Conservation (phyloP, 2,329 filamentous ascomycete genomes). For the Aspergillus costaricaensis region DNA sequence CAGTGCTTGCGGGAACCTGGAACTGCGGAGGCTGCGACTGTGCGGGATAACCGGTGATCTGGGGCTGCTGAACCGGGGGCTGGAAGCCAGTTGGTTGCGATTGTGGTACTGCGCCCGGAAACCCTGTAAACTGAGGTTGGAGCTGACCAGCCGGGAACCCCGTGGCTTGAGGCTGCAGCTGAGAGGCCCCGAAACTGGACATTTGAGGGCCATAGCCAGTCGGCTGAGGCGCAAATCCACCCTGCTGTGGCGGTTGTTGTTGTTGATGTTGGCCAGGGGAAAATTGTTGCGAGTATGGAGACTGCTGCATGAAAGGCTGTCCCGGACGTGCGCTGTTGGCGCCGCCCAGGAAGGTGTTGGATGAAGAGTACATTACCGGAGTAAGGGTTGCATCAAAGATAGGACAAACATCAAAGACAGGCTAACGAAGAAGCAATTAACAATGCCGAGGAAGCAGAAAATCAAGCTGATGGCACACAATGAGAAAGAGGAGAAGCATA, state of each 20-base stretch:
- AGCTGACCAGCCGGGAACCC: slow-evolving; percentile 59
- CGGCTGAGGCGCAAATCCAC: slow-evolving; percentile 57
- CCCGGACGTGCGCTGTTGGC: slow-evolving; percentile 73
- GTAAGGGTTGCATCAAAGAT: slow-evolving; percentile 29
- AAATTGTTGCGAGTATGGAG: slow-evolving; percentile 44
- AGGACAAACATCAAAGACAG: slow-evolving; percentile 8
- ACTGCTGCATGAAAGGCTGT: slow-evolving; percentile 58
- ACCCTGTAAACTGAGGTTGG: slow-evolving; percentile 52
- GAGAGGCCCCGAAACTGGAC: slow-evolving; percentile 54
- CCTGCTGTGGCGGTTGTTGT: slow-evolving; percentile 55
- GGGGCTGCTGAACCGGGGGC: slow-evolving; percentile 57
- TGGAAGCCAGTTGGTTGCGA: slow-evolving; percentile 49
- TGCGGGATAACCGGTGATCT: slow-evolving; percentile 60
- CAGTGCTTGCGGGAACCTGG: slow-evolving; percentile 49
- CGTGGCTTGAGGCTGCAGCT: slow-evolving; percentile 68
- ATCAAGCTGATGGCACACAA: slow-evolving; percentile 14
- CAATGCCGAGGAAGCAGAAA: slow-evolving; percentile 1
- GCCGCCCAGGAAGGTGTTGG: slow-evolving; percentile 81
- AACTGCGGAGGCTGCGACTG: slow-evolving; percentile 40
- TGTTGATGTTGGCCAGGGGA: slow-evolving; percentile 51
- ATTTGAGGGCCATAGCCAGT: slow-evolving; percentile 59
- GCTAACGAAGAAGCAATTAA: neutral
- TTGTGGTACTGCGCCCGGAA: slow-evolving; percentile 47
- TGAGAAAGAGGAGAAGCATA: slow-evolving; percentile 25
- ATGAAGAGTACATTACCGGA: slow-evolving; percentile 79